phyloP scores from a whole-genome alignment of 2,329 filamentous ascomycete species.

The Colletotrichum sp. region DNA sequence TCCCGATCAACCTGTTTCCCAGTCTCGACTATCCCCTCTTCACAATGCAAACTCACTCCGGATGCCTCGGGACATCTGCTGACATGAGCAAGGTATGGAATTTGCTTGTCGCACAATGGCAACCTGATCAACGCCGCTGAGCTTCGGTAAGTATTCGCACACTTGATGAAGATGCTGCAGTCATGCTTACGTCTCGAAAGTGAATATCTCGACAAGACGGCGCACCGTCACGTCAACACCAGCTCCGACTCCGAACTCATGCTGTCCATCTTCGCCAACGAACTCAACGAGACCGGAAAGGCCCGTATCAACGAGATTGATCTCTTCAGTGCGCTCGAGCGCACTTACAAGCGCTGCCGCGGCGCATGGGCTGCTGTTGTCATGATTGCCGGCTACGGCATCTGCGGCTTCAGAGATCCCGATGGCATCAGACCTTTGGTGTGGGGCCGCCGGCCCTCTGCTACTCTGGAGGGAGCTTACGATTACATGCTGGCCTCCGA shows the following conservation, averaged over 20 bases:
- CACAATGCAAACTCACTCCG: neutral
- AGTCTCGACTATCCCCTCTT: neutral
- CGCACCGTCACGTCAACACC: slow-evolving; percentile 77
- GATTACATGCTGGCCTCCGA: slow-evolving; percentile 95
- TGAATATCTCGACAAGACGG: slow-evolving; percentile 74
- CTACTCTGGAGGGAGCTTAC: slow-evolving; percentile 63
- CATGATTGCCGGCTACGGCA: slow-evolving; percentile 81
- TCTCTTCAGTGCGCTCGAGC: slow-evolving; percentile 69
- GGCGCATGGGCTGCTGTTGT: slow-evolving; percentile 82
- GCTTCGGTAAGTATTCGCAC: slow-evolving; percentile 51
- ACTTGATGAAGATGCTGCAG: neutral
- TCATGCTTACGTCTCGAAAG: neutral
- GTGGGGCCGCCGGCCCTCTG: slow-evolving; percentile 75
- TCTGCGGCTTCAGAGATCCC: slow-evolving; percentile 72
- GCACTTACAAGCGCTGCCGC: slow-evolving; percentile 63
- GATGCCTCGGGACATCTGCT: neutral
- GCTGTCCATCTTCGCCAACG: slow-evolving; percentile 73
- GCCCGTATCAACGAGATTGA: slow-evolving; percentile 80
- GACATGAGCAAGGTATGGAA: neutral
- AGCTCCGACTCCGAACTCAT: slow-evolving; percentile 12
- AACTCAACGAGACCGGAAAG: slow-evolving; percentile 81
- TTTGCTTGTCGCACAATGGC: slow-evolving; percentile 74
- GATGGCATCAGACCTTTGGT: slow-evolving; percentile 83
- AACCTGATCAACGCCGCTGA: slow-evolving; percentile 82
- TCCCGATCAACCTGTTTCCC: neutral